A percentile compares a stretch with the other conserved stretches of the same genome.
Evolutionary conservation across 1,139 yeast genomes (phyloP).

Genomic region (Ogataea hybrid): DNA sequence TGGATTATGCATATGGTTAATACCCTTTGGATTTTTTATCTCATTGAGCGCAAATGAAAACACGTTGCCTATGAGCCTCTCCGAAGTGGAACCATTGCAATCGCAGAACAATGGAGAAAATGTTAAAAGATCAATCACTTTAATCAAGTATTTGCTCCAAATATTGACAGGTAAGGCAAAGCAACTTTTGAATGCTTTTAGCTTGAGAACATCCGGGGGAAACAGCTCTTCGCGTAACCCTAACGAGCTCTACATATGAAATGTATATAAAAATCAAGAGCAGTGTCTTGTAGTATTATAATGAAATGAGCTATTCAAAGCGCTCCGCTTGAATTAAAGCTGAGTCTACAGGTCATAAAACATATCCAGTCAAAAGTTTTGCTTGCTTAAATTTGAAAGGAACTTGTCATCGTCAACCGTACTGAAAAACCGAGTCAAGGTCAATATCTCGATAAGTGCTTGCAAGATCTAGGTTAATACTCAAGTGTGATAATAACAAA

Average conservation of each 20-base stretch:
- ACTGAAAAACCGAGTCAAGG: no score
- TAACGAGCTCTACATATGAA: slow-evolving; percentile 35
- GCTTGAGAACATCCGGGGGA: slow-evolving; percentile 42
- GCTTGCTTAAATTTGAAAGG: no score
- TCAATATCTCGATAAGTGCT: no score
- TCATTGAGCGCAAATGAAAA: slow-evolving; percentile 92
- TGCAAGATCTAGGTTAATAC: no score
- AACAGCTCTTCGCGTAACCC: slow-evolving; percentile 38
- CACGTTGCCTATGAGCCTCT: slow-evolving; percentile 58
- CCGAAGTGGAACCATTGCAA: slow-evolving; percentile 19
- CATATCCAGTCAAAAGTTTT: no score
- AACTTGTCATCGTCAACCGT: no score
- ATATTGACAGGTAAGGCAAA: slow-evolving; percentile 50
- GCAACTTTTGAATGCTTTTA: slow-evolving; percentile 49
- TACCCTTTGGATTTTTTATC: slow-evolving; percentile 90
- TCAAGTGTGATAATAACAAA: no score
- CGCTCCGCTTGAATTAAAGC: no score
- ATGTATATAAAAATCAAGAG: no score
- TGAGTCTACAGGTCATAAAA: no score
- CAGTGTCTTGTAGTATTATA: no score
- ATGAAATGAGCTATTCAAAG: no score
- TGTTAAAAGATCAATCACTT: slow-evolving; percentile 19
- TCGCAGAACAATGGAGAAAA: slow-evolving; percentile 43
- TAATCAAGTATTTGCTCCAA: slow-evolving; percentile 66
- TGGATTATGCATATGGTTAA: slow-evolving; percentile 90